Evolutionary conservation across 306 rosid genomes (phyloP).

Genomic region (Malus domestica): ASM211411v1 NC_041796.1:30760001-30760500

Average conservation of each 20-base stretch:
- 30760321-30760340: constrained; percentile 13
- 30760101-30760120: constrained; percentile 66
- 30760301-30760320: constrained; percentile 83
- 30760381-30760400: not conserved
- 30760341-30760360: not conserved
- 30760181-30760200: constrained; percentile 16
- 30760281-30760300: constrained; percentile 84
- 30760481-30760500: not conserved
- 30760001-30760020: not conserved
- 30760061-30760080: constrained; percentile 73
- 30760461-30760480: not conserved
- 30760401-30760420: not conserved
- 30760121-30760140: constrained; percentile 67
- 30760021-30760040: too few relatives aligned
- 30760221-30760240: constrained; percentile 42
- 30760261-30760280: constrained; percentile 51
- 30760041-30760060: not conserved
- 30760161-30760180: constrained; percentile 19
- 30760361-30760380: not conserved
- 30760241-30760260: constrained; percentile 66
- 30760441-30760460: not conserved
- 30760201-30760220: constrained; percentile 21
- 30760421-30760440: not conserved
- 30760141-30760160: constrained; percentile 32
- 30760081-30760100: constrained; percentile 84